phyloP scores from a whole-genome alignment of 2,329 filamentous ascomycete species.

The Aureobasidium pullulans region DNA sequence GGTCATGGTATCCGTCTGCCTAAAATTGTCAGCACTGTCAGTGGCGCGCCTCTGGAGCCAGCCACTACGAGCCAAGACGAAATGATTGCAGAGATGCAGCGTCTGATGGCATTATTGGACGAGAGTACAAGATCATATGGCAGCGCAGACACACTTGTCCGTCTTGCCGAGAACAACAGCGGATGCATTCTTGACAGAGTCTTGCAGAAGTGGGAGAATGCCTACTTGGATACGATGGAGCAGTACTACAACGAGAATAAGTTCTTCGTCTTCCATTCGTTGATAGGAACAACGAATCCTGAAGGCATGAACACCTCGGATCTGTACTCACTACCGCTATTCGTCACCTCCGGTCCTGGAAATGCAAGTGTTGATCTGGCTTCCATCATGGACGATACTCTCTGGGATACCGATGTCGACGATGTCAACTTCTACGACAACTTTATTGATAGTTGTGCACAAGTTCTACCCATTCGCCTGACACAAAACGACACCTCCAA shows the following conservation, averaged over 20 bases:
- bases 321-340: constrained; percentile 14
- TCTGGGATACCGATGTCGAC: constrained; percentile 25
- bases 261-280: constrained; percentile 22
- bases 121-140: constrained; percentile 52
- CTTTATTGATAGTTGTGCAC: constrained; percentile 40
- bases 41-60: constrained; percentile 21
- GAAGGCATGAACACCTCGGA: constrained; percentile 19
- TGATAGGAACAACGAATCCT: constrained; percentile 19
- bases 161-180: constrained; percentile 26
- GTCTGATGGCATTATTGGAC: constrained; percentile 56
- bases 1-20: constrained; percentile 45
- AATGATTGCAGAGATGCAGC: constrained; percentile 51
- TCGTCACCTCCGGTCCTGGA: constrained; percentile 22
- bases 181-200: constrained; percentile 15
- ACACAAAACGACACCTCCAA: constrained; percentile 28
- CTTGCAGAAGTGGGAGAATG: constrained; percentile 20
- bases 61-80: constrained; percentile 34
- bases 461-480: constrained; percentile 47
- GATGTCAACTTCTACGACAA: constrained; percentile 20
- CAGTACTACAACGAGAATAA: constrained; percentile 8
- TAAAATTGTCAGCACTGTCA: constrained; percentile 41
- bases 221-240: constrained; percentile 15
- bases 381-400: constrained; percentile 22
- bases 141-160: constrained; percentile 44
- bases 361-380: constrained; percentile 26